Conservation (phyloP, 768 basidiomycete genomes). For the Termitomyces eurrhizus region DNA sequence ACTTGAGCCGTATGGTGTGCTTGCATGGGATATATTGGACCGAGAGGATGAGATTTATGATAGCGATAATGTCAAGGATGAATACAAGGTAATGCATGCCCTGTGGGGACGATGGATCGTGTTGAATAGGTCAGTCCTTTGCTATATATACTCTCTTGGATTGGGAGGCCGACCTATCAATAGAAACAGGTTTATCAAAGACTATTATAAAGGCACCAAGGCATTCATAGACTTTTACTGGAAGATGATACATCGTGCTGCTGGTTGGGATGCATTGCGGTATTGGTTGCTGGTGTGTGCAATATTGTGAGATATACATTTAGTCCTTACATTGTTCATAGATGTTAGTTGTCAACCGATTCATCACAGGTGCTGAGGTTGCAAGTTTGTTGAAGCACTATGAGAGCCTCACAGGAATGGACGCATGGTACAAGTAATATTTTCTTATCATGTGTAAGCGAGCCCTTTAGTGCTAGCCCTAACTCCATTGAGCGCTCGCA, state of each 20-base stretch:
- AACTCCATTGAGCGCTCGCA: no score
- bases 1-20: slow-evolving; percentile 57
- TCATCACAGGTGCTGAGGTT: slow-evolving; percentile 48
- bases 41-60: slow-evolving; percentile 76
- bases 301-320: background rate
- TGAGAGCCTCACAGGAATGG: slow-evolving; percentile 48
- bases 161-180: background rate
- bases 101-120: slow-evolving; percentile 77
- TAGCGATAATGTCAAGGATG: slow-evolving; percentile 63
- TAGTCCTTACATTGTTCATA: slow-evolving; percentile 19
- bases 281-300: slow-evolving; percentile 52
- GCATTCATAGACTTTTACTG: slow-evolving; percentile 60
- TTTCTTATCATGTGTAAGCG: background rate
- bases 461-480: no score
- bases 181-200: slow-evolving; percentile 52
- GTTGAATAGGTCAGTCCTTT: slow-evolving; percentile 43
- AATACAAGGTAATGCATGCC: slow-evolving; percentile 76
- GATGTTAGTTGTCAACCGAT: slow-evolving; percentile 53
- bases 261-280: slow-evolving; percentile 62
- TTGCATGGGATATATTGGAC: slow-evolving; percentile 67
- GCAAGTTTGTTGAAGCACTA: slow-evolving; percentile 50
- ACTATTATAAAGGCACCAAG: slow-evolving; percentile 50
- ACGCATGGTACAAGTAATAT: slow-evolving; percentile 31
- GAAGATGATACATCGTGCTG: slow-evolving; percentile 63
- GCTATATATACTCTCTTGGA: background rate